These are phyloP conservation scores for Erysimum pusillum DNA, from an alignment of 441 rosid genomes.

Conservation along the genomic window DNA sequence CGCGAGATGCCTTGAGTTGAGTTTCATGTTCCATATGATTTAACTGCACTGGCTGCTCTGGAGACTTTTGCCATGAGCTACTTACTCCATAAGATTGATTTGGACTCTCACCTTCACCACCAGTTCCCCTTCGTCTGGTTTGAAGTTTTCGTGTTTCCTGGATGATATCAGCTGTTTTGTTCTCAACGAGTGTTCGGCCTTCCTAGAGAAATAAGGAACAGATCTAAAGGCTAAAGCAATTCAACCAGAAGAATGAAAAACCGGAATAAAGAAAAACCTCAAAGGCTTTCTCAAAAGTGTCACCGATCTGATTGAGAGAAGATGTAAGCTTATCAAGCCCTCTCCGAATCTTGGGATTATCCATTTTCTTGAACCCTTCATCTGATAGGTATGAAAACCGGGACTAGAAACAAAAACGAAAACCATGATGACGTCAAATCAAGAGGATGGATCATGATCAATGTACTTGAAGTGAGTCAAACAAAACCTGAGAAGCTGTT, in stretches of 20 bases:
- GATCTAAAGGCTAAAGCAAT: conserved; percentile 20
- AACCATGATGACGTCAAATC: background rate
- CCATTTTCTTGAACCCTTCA: conserved; percentile 62
- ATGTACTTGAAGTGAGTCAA: conserved; percentile 54
- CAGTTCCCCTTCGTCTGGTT: conserved; percentile 67
- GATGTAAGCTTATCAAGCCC: conserved; percentile 73
- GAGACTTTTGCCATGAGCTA: conserved; percentile 58
- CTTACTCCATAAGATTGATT: conserved; percentile 48
- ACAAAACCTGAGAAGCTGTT: conserved; percentile 38
- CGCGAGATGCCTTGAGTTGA: conserved; percentile 99
- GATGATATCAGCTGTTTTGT: conserved; percentile 75
- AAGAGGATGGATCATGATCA: conserved; percentile 6
- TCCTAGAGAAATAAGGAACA: conserved; percentile 57
- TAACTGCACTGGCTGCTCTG: conserved; percentile 47
- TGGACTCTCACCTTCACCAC: conserved; percentile 47
- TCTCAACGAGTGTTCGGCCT: conserved; percentile 79
- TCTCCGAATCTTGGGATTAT: conserved; percentile 74
- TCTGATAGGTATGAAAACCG: conserved; percentile 37
- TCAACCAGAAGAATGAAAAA: conserved; percentile 7
- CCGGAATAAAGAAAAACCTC: conserved; percentile 56
- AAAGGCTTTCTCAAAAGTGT: conserved; percentile 83
- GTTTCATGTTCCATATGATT: conserved; percentile 68
- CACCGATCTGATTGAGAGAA: conserved; percentile 87
- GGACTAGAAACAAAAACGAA: conserved; percentile 25
- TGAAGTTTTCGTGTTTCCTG: conserved; percentile 80